phyloP scores from a whole-genome alignment of 2,329 filamentous ascomycete genomes.

The Tolypocladium capitatum region DNA sequence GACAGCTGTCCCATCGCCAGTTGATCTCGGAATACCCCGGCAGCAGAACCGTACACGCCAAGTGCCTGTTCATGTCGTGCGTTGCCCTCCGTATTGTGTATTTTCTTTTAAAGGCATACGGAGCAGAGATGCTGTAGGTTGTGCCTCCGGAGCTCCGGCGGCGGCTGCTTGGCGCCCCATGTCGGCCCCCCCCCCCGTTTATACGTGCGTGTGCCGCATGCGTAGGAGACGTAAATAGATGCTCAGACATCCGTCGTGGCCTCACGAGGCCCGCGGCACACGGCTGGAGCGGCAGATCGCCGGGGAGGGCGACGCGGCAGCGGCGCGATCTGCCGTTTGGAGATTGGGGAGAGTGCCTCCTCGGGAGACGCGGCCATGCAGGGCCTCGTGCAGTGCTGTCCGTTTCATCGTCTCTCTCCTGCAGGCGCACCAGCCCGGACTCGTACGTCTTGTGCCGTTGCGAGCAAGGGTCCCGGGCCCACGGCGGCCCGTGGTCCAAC shows the following conservation, averaged over 20 bases:
- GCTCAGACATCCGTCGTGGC: background rate
- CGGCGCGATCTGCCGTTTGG: background rate
- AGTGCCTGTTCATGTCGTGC: no score
- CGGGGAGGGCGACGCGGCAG: background rate
- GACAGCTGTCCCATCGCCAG: no score
- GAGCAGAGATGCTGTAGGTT: no score
- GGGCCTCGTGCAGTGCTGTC: background rate
- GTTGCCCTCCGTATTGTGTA: no score
- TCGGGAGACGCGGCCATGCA: background rate
- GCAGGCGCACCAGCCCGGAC: no score
- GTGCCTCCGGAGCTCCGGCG: no score
- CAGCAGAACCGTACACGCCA: no score
- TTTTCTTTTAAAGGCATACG: no score
- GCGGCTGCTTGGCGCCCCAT: no score
- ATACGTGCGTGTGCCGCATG: background rate
- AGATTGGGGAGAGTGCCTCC: background rate
- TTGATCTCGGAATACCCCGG: no score
- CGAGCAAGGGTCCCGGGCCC: background rate
- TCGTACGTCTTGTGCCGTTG: no score
- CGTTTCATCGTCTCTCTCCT: constrained; percentile 1
- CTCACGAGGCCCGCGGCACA: background rate
- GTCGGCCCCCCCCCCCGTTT: background rate
- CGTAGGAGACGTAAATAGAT: no score
- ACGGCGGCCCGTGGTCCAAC: background rate
- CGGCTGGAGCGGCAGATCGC: background rate